phyloP scores from a whole-genome alignment of 345 rosid species.

The Erysimum cheiranthoides region DNA sequence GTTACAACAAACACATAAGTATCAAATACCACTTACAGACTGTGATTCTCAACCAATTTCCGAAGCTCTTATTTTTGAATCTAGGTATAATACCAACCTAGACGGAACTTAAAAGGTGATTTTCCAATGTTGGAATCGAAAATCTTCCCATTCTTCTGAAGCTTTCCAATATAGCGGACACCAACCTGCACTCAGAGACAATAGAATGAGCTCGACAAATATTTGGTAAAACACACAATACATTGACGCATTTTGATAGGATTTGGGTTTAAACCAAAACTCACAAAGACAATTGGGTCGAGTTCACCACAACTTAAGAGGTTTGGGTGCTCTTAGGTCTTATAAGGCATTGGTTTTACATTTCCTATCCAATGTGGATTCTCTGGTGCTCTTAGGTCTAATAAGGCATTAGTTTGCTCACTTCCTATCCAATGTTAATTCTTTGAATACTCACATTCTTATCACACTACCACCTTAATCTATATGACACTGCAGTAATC shows the following conservation, averaged over 20 bases:
- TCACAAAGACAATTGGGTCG: constrained; percentile 4
- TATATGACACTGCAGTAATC: not conserved
- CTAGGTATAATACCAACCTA: constrained; percentile 51
- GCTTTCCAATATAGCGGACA: constrained; percentile 87
- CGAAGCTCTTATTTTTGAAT: not conserved
- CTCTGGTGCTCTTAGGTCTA: not conserved
- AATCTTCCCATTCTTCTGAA: constrained; percentile 80
- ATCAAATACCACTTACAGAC: not conserved
- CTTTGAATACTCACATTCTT: not conserved
- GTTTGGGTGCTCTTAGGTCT: not conserved
- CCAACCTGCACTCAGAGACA: constrained; percentile 63
- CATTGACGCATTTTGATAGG: not conserved
- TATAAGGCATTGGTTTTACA: not conserved
- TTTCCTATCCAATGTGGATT: not conserved
- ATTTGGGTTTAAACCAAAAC: not conserved
- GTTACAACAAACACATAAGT: constrained; percentile 26
- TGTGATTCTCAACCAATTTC: not conserved
- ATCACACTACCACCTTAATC: constrained; percentile 19
- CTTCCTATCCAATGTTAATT: not conserved
- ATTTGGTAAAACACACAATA: not conserved
- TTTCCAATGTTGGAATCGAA: constrained; percentile 86
- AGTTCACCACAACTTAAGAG: constrained; percentile 1
- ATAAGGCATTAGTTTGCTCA: constrained; percentile 3
- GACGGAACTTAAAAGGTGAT: constrained; percentile 83
- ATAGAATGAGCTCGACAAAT: constrained; percentile 9